These are phyloP conservation scores for Pseudonitzschia multiseries DNA, from an alignment of 108 stramenopile species.

Conservation along the genomic window DNA sequence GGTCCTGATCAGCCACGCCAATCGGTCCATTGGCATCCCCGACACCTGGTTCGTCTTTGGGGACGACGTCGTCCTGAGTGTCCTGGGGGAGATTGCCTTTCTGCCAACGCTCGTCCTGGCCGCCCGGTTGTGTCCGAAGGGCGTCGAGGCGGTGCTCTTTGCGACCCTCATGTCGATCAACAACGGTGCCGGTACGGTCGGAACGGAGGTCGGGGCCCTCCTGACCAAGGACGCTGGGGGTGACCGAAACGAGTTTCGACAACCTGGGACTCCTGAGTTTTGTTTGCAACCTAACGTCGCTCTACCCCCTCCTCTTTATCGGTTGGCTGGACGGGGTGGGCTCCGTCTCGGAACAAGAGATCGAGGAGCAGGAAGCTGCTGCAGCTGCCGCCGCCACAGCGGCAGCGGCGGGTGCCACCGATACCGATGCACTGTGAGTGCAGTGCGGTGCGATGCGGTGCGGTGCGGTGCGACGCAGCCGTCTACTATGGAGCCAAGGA, in stretches of 20 bases:
- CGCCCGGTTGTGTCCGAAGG: constrained; percentile 88
- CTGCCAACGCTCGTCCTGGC: constrained; percentile 93
- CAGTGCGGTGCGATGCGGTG: not conserved
- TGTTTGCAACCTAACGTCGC: constrained; percentile 85
- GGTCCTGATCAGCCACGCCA: constrained; percentile 85
- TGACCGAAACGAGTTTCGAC: constrained; percentile 87
- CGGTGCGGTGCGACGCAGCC: too few relatives aligned
- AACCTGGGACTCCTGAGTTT: constrained; percentile 83
- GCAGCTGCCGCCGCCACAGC: not conserved
- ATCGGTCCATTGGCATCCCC: constrained; percentile 86
- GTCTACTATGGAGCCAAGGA: too few relatives aligned
- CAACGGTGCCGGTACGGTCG: constrained; percentile 87
- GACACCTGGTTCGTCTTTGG: constrained; percentile 91
- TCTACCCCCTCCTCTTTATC: constrained; percentile 87
- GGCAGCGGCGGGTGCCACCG: not conserved
- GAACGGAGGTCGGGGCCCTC: constrained; percentile 86
- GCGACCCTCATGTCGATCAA: constrained; percentile 90
- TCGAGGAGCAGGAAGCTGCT: constrained; percentile 38
- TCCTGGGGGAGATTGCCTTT: constrained; percentile 92
- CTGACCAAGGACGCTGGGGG: constrained; percentile 83
- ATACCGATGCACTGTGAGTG: constrained; percentile 6
- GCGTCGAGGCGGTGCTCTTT: constrained; percentile 94
- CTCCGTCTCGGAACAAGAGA: constrained; percentile 67
- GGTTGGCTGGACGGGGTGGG: constrained; percentile 80
- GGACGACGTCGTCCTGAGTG: constrained; percentile 87